Evolutionary conservation across 371 early-diverging fungal genomes (phyloP), one percentile per base, ranked within the genome.

Genomic region (Rhizopus microsporus): DNA sequence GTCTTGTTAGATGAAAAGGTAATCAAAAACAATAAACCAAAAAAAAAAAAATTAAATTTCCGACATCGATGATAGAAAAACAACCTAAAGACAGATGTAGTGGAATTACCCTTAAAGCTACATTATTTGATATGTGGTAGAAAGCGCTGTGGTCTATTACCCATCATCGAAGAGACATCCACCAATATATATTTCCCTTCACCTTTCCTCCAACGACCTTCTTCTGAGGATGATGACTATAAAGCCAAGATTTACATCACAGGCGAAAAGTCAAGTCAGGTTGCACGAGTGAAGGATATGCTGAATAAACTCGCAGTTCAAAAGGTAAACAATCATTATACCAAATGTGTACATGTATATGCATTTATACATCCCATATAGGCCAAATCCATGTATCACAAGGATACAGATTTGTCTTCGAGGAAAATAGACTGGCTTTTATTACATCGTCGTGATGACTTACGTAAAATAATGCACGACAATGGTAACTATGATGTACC

Each of bases 361-460:
- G 39, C 30, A 37, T 45, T 37, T 13, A 45, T 9, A 13, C 5
- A 17, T 39, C 31, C 34, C 17, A 38, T 59, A 45, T 54, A 78
- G 78, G 59, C 56, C 31, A 71, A 72, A 46, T 75, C 75, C 30
- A 62, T 78, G 68, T 75, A 73, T 54, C 75, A 73, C 59, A 78
- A 75, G 54, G 72, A 73, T 38, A 60, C 70, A 35, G 68, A 65
- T n/a, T 49, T 77, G 60, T 57, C 71, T 59, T 78, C 89, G 30
- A 78, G 86, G 33, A 91, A 91, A 64, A 67, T 91, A 57, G 93
- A 93, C 60, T 93, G 91, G 92, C 74, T 91, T 61, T 62, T 88
- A 39, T 68, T 82, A 29, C 77, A 83, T 59, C 71, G 82, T 39
- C 84, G 82, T 30, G 83, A 84, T 45, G 71, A 83, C 37, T 57